These are phyloP conservation scores for Vishniacozyma victoriae DNA, from an alignment of 768 basidiomycete genomes.

Conservation along the genomic window DNA sequence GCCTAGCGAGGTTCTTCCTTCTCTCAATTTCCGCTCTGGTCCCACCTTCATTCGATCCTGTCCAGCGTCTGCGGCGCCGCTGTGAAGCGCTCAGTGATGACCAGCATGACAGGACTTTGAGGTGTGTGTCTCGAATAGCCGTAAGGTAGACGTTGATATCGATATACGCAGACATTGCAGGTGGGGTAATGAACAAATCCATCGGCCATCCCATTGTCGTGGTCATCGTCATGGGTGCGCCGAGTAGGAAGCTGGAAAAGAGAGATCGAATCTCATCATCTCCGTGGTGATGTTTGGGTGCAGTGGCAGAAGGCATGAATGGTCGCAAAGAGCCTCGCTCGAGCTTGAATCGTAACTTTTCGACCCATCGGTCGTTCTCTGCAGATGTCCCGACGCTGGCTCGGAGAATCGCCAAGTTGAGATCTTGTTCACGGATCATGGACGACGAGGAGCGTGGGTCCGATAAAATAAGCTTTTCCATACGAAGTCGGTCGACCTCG, in stretches of 20 bases:
- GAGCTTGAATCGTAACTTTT: conserved; percentile 66
- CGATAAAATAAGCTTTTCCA: conserved; percentile 66
- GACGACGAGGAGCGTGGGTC: conserved; percentile 53
- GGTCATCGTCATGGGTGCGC: conserved; percentile 64
- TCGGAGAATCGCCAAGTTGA: conserved; percentile 77
- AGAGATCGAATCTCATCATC: conserved; percentile 35
- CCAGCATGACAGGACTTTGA: conserved; percentile 74
- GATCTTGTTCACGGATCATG: conserved; percentile 84
- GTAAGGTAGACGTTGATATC: conserved; percentile 76
- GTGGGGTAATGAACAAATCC: conserved; percentile 75
- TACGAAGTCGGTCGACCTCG: conserved; percentile 76
- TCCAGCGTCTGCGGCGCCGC: conserved; percentile 76
- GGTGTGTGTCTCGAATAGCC: conserved; percentile 76
- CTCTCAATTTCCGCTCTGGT: conserved; percentile 59
- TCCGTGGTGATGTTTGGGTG: conserved; percentile 1
- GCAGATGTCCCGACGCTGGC: conserved; percentile 83
- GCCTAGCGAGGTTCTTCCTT: conserved; percentile 62
- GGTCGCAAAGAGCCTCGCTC: conserved; percentile 77
- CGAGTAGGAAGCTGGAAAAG: conserved; percentile 64
- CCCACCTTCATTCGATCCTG: conserved; percentile 78
- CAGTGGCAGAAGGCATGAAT: conserved; percentile 40
- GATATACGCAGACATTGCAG: conserved; percentile 68
- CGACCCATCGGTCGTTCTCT: conserved; percentile 73
- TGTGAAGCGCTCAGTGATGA: conserved; percentile 77
- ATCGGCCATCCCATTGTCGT: conserved; percentile 79